Conservation (phyloP, 495 filamentous ascomycete genomes). For the Podospora pseudocomata region DNA sequence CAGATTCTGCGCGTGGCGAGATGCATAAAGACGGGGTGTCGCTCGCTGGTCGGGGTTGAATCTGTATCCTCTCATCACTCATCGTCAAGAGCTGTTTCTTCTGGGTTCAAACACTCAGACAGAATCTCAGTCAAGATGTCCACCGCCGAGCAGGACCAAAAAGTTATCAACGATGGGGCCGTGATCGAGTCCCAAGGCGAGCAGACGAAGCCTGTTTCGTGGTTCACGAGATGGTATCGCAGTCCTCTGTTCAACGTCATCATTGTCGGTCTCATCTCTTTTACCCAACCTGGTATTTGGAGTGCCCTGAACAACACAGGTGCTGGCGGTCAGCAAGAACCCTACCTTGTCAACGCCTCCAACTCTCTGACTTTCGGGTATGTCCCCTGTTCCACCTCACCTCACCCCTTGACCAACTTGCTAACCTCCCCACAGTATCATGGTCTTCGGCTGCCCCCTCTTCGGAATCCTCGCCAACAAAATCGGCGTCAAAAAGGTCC, state of each 20-base stretch:
- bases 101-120: neutral
- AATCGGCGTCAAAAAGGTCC: slow-evolving; percentile 49
- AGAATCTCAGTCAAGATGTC: slow-evolving; percentile 20
- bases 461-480: slow-evolving; percentile 52
- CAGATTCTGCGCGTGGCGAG: neutral
- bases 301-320: slow-evolving; percentile 56
- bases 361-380: slow-evolving; percentile 54
- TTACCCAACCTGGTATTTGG: slow-evolving; percentile 59
- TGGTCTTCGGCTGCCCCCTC: slow-evolving; percentile 54
- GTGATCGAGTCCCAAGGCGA: slow-evolving; percentile 5
- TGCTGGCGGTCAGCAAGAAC: slow-evolving; percentile 54
- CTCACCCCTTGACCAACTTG: neutral
- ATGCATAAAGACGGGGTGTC: neutral
- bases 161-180: slow-evolving; percentile 17
- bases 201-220: slow-evolving; percentile 28
- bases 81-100: neutral
- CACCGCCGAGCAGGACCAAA: slow-evolving; percentile 17
- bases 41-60: neutral
- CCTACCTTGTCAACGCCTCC: slow-evolving; percentile 55
- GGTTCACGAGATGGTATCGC: slow-evolving; percentile 46
- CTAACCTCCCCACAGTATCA: slow-evolving; percentile 36
- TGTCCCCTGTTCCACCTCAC: neutral
- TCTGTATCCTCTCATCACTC: neutral
- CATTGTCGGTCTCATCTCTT: slow-evolving; percentile 52
- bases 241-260: slow-evolving; percentile 55